Evolutionary conservation across 2,329 filamentous ascomycete genomes (phyloP), one percentile per base, ranked within the genome.

Genomic region (Aspergillus sp.): DNA sequence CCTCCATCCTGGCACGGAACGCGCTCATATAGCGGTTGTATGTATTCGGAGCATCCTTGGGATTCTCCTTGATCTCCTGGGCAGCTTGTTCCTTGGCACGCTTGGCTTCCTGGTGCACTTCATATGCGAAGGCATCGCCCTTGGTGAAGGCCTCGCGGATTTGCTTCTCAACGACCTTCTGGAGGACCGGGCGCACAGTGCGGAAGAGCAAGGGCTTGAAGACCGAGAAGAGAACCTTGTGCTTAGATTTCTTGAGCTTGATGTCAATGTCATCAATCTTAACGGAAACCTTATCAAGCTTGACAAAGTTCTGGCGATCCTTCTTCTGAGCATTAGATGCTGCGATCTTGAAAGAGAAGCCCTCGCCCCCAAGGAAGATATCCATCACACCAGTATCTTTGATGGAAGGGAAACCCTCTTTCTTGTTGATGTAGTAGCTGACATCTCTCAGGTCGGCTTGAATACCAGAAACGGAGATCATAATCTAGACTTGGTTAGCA

Each of bases 401-500:
- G 73, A 98, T 81, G 13, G 87, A 84, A 3, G 93, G 93, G 82
- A 97, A 97, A 8, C 95, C 93, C 69, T 92, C 80, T 85, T 99
- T 98, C 78, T 89, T 90, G 80, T 95, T 95, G 77, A 99, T 83
- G 76, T 98, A 93, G 83, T 93, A 98, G 75, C 90, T 91, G 61
- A 99, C 91, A 70, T 96, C 91, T 66, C 84, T 85, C 45, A 98
- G 82, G 66, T 99, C 95, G 81, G 93, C 92, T 80, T 99, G 95
- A 41, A 99, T 83, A 53, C 95, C 93, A 22, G 90, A 89, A 3
- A 95, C 89, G 61, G 91, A 89, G 61, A 98, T 82, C 81, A 95
- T 91, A 64, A 93, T 70, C 70, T 62, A 33, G 52, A 30, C 5
- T 33, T 9, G 4, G 19, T 58, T 24, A 27, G 56, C 40, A 58